These are phyloP conservation scores for Chalciporus chontae DNA, from an alignment of 768 basidiomycete genomes.

Conservation along the genomic window DNA sequence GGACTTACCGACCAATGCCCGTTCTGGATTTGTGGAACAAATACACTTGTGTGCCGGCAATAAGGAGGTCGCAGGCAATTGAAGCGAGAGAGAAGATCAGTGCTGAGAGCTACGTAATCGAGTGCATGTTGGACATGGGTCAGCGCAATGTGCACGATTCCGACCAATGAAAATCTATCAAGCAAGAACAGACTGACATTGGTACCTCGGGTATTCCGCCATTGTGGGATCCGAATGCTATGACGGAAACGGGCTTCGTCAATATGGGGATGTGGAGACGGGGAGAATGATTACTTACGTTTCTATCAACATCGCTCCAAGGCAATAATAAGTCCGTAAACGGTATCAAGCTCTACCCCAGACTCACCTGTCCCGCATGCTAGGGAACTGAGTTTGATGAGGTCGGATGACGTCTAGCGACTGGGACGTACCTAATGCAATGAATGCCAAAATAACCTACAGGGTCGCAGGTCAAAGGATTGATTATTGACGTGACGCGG, in stretches of 20 bases:
- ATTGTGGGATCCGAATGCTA: slow-evolving; percentile 30
- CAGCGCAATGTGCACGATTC: background rate
- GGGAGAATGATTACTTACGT: slow-evolving; percentile 21
- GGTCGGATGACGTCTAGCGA: background rate
- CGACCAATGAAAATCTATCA: background rate
- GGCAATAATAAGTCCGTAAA: slow-evolving; percentile 2
- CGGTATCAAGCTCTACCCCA: background rate
- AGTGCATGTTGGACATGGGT: background rate
- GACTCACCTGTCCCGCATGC: slow-evolving; percentile 29
- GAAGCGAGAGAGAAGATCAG: slow-evolving; percentile 32
- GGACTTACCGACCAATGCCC: slow-evolving; percentile 26
- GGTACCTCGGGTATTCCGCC: slow-evolving; percentile 31
- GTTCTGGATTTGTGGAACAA: slow-evolving; percentile 31
- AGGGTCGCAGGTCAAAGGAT: background rate
- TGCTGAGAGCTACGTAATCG: slow-evolving; percentile 25
- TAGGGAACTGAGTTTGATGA: slow-evolving; percentile 1
- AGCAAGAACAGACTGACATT: slow-evolving; percentile 21
- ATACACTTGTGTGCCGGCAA: slow-evolving; percentile 33
- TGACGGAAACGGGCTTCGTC: background rate
- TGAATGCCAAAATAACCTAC: slow-evolving; percentile 27
- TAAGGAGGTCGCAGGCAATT: slow-evolving; percentile 32
- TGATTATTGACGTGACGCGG: background rate
- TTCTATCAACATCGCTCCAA: slow-evolving; percentile 30
- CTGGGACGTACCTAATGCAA: slow-evolving; percentile 25
- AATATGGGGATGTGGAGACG: background rate